phyloP scores from a whole-genome alignment of 371 early-diverging fungal genomes.

The Blastocladiella emersonii region DNA sequence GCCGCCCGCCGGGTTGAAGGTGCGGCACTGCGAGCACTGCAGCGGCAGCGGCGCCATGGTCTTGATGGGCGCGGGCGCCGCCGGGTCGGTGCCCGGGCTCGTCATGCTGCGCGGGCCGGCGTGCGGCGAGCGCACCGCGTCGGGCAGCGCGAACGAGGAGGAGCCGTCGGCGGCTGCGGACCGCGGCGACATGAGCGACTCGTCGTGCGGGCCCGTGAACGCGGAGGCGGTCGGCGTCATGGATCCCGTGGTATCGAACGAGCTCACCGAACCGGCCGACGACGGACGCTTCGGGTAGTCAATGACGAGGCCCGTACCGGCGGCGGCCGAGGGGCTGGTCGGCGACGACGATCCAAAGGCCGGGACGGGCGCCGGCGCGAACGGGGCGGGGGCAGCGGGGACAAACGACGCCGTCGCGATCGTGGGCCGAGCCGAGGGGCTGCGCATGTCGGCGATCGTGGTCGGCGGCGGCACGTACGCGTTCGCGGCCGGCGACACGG shows the following conservation, averaged over 20 bases:
- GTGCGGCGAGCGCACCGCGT: not conserved
- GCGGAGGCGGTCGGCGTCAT: not conserved
- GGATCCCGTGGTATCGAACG: not conserved
- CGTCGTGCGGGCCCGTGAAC: not conserved
- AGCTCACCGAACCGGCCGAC: not conserved
- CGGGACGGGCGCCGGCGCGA: not conserved
- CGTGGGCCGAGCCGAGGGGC: not conserved
- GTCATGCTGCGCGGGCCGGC: too few relatives aligned
- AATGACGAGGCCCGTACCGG: not conserved
- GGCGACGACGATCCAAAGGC: not conserved
- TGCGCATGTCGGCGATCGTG: not conserved
- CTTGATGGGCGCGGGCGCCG: not conserved
- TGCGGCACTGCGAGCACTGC: not conserved
- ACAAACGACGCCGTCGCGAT: not conserved
- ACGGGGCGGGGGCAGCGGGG: not conserved
- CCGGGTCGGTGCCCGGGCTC: not conserved
- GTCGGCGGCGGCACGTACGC: too few relatives aligned
- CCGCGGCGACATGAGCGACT: not conserved
- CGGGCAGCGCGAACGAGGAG: not conserved
- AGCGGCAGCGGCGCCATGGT: not conserved
- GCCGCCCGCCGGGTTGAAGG: not conserved
- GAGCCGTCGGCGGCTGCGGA: not conserved
- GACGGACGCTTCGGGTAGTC: not conserved
- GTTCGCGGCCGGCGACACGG: too few relatives aligned
- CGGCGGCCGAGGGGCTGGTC: too few relatives aligned